phyloP scores from a whole-genome alignment of 2,329 filamentous ascomycete genomes.

The Neoascochyta sp. region DNA sequence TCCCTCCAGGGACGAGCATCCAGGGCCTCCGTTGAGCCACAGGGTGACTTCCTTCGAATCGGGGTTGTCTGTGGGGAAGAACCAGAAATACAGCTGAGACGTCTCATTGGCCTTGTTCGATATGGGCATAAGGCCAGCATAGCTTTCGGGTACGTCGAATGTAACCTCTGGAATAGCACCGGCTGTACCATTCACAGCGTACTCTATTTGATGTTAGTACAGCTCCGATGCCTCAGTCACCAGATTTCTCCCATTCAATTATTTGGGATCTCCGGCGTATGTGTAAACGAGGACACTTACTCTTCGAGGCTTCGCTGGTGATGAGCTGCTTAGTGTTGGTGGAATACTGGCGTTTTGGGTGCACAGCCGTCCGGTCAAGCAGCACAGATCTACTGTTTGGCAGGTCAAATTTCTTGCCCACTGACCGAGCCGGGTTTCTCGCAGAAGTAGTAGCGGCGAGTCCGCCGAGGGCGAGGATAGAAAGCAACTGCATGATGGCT shows the following conservation, averaged over 20 bases:
- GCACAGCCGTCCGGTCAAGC: constrained; percentile 14
- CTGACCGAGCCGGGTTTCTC: constrained; percentile 23
- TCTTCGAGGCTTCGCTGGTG: constrained; percentile 37
- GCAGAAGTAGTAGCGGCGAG: constrained; percentile 26
- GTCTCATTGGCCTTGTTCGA: constrained; percentile 45
- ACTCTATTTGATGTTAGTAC: constrained; percentile 23
- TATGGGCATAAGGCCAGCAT: constrained; percentile 53
- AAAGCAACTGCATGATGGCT: constrained; percentile 30
- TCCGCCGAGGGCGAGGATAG: constrained; percentile 28
- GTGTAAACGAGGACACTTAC: too few relatives aligned
- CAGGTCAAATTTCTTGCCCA: constrained; percentile 29
- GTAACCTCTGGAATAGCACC: constrained; percentile 47
- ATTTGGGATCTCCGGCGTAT: too few relatives aligned
- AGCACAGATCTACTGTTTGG: constrained; percentile 23
- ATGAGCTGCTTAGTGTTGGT: too few relatives aligned
- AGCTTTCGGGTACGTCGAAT: constrained; percentile 45
- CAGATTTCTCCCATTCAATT: too few relatives aligned
- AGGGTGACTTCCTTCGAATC: constrained; percentile 51
- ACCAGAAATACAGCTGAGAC: constrained; percentile 54
- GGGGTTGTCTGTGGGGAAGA: constrained; percentile 51
- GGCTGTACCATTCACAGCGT: constrained; percentile 36
- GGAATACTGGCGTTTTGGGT: constrained; percentile 19
- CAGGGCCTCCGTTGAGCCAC: constrained; percentile 46
- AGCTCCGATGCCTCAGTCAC: too few relatives aligned
- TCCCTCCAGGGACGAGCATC: constrained; percentile 48